Base-by-base conservation (phyloP, 108 stramenopile species). In the Pseudonitzschia pungens region DNA sequence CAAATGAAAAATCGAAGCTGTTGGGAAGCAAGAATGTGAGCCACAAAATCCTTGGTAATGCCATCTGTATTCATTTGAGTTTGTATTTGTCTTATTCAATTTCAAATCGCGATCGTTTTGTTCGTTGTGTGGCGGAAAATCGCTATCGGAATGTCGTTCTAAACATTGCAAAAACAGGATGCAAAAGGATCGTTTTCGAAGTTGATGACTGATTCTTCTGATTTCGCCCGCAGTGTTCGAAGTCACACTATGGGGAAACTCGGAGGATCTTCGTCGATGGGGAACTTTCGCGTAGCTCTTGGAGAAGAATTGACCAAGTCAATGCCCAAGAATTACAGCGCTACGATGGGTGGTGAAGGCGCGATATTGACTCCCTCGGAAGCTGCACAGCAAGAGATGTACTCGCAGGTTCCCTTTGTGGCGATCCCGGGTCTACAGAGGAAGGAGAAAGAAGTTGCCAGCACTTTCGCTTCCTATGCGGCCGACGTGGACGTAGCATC, bases 371-470 rank as follows among this genome's bases (percentile, higher is more conserved):
- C 91, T 20, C 94, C 91, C 32, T 69, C 89, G 18, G 84, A 95
- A 81, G 72, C 92, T 77, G 90, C 90, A 41, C 84, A 87, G 12
- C 92, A 88, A 45, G 92, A 95, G 62, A 74, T 95, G 51, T 95
- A 95, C 78, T 78, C 80, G 18, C 84, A 85, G 50, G 69, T 95
- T 67, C 94, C 94, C 42, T 95, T 91, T 79, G 74, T 77, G 11
- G 90, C 94, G 58, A 84, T 95, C 18, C 82, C 89, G 77, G 94
- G 94, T 54, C 69, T 95, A 69, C 94, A 95, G 70, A 78, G 65
- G 31, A 86, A 79, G 68, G 87, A 89, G 65, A 85, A 88, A 44
- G 77, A 59, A 48, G 73, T 90, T 51, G 83, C 86, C 2, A 58
- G 83, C 54, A 87, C 90, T 14, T 92, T 91, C 74, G 87, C 90